Percentiles rank a stretch among this genome's conserved stretches.
Evolutionary conservation across 768 basidiomycete species (phyloP).

Genomic region (Strobilomyces echinocephalus): DNA sequence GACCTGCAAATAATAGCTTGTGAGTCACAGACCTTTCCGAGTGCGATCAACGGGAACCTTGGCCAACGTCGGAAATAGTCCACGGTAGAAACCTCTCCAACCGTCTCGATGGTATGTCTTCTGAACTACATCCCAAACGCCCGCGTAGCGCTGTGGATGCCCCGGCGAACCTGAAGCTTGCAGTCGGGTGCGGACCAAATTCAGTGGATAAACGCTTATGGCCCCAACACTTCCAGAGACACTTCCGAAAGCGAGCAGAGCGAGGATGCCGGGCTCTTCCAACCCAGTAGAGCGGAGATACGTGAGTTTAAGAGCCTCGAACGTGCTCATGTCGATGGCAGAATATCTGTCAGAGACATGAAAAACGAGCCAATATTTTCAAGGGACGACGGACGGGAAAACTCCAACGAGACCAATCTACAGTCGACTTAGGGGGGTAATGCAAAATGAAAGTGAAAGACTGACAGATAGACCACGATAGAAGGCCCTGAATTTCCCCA

Average conservation of each 20-base stretch:
- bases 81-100: constrained; percentile 92
- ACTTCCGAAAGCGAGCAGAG: constrained; percentile 85
- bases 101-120: constrained; percentile 84
- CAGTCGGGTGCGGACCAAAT: constrained; percentile 87
- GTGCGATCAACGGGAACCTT: constrained; percentile 49
- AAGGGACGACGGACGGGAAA: constrained; percentile 66
- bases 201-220: constrained; percentile 87
- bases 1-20: constrained; percentile 47
- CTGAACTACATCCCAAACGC: constrained; percentile 77
- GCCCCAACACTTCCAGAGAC: constrained; percentile 92
- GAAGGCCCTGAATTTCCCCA: constrained; percentile 78
- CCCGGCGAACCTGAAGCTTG: constrained; percentile 96
- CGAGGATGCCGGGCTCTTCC: constrained; percentile 86
- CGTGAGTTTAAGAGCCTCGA: constrained; percentile 89
- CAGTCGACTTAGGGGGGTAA: constrained; percentile 12
- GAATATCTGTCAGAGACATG: constrained; percentile 52
- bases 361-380: background rate
- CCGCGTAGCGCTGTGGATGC: constrained; percentile 86
- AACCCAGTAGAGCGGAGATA: constrained; percentile 83
- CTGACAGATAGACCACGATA: constrained; percentile 88
- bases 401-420: constrained; percentile 95
- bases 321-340: constrained; percentile 97
- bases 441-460: constrained; percentile 17
- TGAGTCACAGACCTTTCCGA: background rate
- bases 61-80: constrained; percentile 85